A percentile compares a stretch with the other conserved stretches of the same genome.
These are phyloP conservation scores for Serendipita sp. DNA, from an alignment of 768 basidiomycete species.

Conservation along the genomic window DNA sequence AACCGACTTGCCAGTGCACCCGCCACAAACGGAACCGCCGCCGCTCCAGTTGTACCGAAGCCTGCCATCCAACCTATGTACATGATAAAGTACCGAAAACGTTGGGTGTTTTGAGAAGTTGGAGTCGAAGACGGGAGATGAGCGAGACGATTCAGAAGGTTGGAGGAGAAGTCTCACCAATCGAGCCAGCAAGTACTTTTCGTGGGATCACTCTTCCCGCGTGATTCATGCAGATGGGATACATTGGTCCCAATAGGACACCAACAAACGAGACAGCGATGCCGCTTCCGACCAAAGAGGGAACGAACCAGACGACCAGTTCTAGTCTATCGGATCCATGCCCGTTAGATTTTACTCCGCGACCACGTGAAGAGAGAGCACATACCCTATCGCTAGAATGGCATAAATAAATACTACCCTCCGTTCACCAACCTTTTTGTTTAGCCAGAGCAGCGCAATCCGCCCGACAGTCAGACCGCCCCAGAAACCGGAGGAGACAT, in stretches of 20 bases:
- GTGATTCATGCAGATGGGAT: constrained; percentile 32
- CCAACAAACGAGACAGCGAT: constrained; percentile 52
- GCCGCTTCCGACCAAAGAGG: constrained; percentile 40
- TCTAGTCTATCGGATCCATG: constrained; percentile 30
- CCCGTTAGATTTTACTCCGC: neutral
- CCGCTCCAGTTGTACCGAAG: constrained; percentile 36
- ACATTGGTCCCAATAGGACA: constrained; percentile 59
- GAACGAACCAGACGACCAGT: constrained; percentile 40
- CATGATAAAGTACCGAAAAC: neutral
- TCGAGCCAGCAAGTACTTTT: constrained; percentile 45
- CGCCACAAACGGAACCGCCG: constrained; percentile 48
- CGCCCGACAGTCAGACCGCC: constrained; percentile 18
- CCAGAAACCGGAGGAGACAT: constrained; percentile 19
- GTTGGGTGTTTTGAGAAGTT: no score
- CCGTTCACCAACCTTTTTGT: constrained; percentile 21
- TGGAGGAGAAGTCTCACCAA: constrained; percentile 15
- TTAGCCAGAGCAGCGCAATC: constrained; percentile 17
- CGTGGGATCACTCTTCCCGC: constrained; percentile 40
- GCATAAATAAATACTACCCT: constrained; percentile 24
- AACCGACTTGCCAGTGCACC: constrained; percentile 39
- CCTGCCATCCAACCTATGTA: constrained; percentile 24
- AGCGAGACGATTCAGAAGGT: neutral
- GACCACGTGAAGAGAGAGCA: neutral
- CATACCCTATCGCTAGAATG: constrained; percentile 16
- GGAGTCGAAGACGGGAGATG: no score